Percentiles rank a stretch among this genome's conserved stretches.
Evolutionary conservation across 2,329 filamentous ascomycete species (phyloP).

Genomic region (Exophiala spinifera): DNA sequence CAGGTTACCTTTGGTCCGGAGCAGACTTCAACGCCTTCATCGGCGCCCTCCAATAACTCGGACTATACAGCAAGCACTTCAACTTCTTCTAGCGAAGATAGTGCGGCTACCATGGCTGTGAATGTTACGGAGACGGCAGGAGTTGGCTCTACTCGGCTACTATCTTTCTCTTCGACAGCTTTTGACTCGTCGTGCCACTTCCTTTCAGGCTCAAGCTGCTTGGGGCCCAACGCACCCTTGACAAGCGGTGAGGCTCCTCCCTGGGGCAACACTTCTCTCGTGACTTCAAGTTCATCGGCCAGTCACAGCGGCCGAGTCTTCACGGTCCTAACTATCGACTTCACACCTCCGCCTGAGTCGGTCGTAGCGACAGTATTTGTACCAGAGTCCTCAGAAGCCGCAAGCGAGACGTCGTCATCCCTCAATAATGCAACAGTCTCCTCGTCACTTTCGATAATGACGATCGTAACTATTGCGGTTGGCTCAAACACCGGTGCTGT

Average conservation of each 20-base stretch:
- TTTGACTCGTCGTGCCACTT: constrained; percentile 1
- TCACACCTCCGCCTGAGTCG: constrained; percentile 11
- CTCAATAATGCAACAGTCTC: not conserved
- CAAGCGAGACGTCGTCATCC: not conserved
- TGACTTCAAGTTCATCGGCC: not conserved
- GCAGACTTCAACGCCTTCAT: constrained; percentile 3
- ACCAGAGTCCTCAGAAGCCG: not conserved
- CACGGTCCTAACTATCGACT: constrained; percentile 10
- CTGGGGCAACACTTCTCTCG: constrained; percentile 8
- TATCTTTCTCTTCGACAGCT: not conserved
- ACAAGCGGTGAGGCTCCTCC: not conserved
- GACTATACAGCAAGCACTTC: not conserved
- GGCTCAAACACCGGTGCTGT: constrained; percentile 2
- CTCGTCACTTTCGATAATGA: not conserved
- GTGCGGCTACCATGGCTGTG: not conserved
- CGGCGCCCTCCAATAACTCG: not conserved
- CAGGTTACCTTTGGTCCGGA: constrained; percentile 7
- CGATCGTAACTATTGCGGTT: constrained; percentile 12
- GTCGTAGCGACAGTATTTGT: constrained; percentile 9
- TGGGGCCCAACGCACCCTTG: not conserved
- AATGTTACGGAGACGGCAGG: constrained; percentile 2
- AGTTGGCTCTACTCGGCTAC: not conserved
- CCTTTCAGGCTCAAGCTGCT: constrained; percentile 5
- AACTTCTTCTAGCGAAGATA: not conserved
- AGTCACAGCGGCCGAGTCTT: not conserved